Evolutionary conservation across 805 yeast genomes (phyloP).

Genomic region (Yamadazyma takamatsuzukensis): DNA sequence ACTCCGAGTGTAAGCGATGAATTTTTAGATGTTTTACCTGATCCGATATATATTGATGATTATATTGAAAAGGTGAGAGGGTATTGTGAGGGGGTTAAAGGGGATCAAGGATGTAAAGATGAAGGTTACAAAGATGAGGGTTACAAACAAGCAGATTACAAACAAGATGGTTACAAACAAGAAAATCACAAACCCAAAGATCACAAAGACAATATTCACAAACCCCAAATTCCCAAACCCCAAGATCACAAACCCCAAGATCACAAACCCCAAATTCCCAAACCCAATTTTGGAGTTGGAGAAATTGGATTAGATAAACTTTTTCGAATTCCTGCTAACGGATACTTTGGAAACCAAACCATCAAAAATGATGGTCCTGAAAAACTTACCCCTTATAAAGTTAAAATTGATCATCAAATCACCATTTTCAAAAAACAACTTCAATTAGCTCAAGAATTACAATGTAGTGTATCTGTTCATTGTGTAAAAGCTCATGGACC

Average conservation of each 20-base stretch:
- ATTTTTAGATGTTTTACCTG: slow-evolving; percentile 52
- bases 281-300: slow-evolving; percentile 53
- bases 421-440: slow-evolving; percentile 49
- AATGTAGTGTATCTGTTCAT: slow-evolving; percentile 68
- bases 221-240: no score
- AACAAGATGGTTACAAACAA: no score
- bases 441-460: slow-evolving; percentile 46
- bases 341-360: slow-evolving; percentile 44
- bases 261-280: no score
- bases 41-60: slow-evolving; percentile 46
- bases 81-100: no score
- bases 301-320: slow-evolving; percentile 88
- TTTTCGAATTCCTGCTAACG: slow-evolving; percentile 62
- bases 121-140: no score
- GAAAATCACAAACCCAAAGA: no score
- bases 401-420: slow-evolving; percentile 64
- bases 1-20: slow-evolving; percentile 32
- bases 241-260: neutral
- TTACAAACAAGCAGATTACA: no score
- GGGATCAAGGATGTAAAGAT: no score
- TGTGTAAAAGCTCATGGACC: slow-evolving; percentile 78
- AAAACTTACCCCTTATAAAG: slow-evolving; percentile 44
- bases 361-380: slow-evolving; percentile 7
- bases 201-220: no score
- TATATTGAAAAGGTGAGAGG: slow-evolving; percentile 30